These are phyloP conservation scores for Penicillium psychrosexuale DNA, from an alignment of 2,329 filamentous ascomycete species.

Conservation along the genomic window DNA sequence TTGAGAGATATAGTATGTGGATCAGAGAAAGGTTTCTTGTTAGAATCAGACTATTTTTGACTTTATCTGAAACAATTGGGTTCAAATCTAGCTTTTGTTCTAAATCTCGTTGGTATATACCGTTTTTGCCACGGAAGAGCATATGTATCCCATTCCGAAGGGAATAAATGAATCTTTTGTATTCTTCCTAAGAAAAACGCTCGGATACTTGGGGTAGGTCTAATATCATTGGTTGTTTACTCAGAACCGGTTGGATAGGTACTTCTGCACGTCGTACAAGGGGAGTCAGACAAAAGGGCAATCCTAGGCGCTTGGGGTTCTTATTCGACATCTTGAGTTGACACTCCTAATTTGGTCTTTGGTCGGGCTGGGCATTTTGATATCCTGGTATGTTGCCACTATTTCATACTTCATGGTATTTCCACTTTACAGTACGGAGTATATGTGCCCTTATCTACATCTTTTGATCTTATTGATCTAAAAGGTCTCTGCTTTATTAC, in stretches of 20 bases:
- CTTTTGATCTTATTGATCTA: not conserved
- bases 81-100: not conserved
- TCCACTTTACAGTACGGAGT: not conserved
- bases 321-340: not conserved
- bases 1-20: not conserved
- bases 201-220: not conserved
- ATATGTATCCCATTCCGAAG: not conserved
- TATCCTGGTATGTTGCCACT: not conserved
- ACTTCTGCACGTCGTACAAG: slow-evolving; percentile 19
- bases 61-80: slow-evolving; percentile 5
- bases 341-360: not conserved
- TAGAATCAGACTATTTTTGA: not conserved
- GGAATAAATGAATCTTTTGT: not conserved
- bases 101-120: not conserved
- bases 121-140: not conserved
- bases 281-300: slow-evolving; percentile 11
- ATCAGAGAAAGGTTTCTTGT: not conserved
- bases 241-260: slow-evolving; percentile 5
- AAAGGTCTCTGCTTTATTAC: not conserved
- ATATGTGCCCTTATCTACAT: not conserved
- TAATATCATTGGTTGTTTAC: not conserved
- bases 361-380: not conserved
- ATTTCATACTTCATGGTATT: not conserved
- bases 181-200: not conserved
- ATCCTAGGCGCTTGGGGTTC: not conserved